Conservation (phyloP, 192 early-diverging fungal genomes). For the Podila horticola region DNA sequence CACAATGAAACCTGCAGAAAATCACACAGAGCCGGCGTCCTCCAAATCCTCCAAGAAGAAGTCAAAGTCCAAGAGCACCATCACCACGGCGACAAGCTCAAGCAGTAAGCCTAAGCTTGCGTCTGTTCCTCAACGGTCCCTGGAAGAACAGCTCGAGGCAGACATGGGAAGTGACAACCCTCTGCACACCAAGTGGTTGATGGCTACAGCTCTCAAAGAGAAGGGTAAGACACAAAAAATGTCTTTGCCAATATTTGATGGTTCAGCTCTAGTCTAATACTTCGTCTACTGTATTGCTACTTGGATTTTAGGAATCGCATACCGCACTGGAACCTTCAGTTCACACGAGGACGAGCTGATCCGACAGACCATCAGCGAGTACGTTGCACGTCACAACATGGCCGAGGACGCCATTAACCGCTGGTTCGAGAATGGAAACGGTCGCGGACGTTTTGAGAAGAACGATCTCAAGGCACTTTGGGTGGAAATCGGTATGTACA, state of each 20-base stretch:
- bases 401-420: slow-evolving; percentile 44
- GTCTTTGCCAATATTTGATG: background rate
- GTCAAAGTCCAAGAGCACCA: background rate
- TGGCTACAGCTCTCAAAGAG: slow-evolving; percentile 47
- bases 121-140: background rate
- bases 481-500: slow-evolving; percentile 44
- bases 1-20: slow-evolving; percentile 15
- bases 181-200: slow-evolving; percentile 50
- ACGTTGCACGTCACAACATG: slow-evolving; percentile 42
- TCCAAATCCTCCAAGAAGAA: slow-evolving; percentile 13
- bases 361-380: slow-evolving; percentile 37
- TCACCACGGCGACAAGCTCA: background rate
- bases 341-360: slow-evolving; percentile 46
- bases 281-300: background rate
- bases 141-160: slow-evolving; percentile 5
- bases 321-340: slow-evolving; percentile 46
- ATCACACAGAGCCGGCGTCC: background rate
- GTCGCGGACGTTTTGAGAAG: slow-evolving; percentile 48
- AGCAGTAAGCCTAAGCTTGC: background rate
- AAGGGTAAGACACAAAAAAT: slow-evolving; percentile 18
- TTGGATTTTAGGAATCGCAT: slow-evolving; percentile 21
- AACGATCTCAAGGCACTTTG: slow-evolving; percentile 47
- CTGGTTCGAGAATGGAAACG: slow-evolving; percentile 48
- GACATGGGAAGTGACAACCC: slow-evolving; percentile 39
- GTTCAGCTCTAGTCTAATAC: too few relatives aligned